phyloP scores from a whole-genome alignment of 192 early-diverging fungal species.

The Umbelopsis sp. region DNA sequence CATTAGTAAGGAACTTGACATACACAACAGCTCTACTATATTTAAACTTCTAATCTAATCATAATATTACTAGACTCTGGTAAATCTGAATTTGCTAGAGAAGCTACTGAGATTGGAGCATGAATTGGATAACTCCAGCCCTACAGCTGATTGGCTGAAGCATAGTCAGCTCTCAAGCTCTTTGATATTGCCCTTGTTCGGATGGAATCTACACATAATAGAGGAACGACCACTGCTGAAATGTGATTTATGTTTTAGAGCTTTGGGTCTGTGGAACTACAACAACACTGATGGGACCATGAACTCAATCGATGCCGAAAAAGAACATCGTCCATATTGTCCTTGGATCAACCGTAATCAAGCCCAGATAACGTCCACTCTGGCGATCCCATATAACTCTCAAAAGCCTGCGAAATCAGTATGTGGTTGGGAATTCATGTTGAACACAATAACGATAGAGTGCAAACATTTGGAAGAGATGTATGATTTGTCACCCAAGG shows the following conservation, averaged over 20 bases:
- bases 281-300: not conserved
- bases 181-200: not conserved
- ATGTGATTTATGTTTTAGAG: slow-evolving; percentile 16
- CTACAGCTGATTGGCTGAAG: not conserved
- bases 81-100: not conserved
- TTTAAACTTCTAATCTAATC: not conserved
- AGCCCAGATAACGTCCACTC: not conserved
- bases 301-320: slow-evolving; percentile 6
- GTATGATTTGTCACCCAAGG: slow-evolving; percentile 15
- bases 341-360: slow-evolving; percentile 5
- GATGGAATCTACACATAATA: not conserved
- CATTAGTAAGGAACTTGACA: not conserved
- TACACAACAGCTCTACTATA: not conserved
- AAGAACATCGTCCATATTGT: slow-evolving; percentile 2
- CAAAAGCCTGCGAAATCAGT: not conserved
- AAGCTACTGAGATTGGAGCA: slow-evolving; percentile 1
- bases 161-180: not conserved
- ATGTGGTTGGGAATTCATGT: slow-evolving; percentile 20
- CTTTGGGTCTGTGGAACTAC: not conserved
- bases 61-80: not conserved
- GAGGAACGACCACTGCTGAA: not conserved
- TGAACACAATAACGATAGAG: not conserved
- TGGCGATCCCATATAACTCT: not conserved
- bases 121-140: not conserved
- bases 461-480: slow-evolving; percentile 8